Evolutionary conservation across 768 basidiomycete species (phyloP).

Genomic region (Rhodotorula paludigena): DNA sequence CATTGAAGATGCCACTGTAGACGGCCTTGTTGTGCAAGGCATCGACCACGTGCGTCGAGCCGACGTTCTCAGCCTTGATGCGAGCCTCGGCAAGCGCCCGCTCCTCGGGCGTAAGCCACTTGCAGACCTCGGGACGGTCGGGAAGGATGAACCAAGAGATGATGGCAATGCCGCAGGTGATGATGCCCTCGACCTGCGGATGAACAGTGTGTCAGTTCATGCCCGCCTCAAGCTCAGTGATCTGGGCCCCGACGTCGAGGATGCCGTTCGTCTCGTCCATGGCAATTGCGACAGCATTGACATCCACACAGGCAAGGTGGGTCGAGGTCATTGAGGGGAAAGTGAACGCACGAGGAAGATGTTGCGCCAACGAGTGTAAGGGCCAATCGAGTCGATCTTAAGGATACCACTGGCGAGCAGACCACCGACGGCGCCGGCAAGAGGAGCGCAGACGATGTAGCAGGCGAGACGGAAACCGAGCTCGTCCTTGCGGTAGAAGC

Average conservation of each 20-base stretch:
- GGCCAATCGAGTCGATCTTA: conserved; percentile 7
- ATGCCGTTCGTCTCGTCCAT: too few relatives aligned
- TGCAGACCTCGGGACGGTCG: conserved; percentile 28
- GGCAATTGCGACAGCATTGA: too few relatives aligned
- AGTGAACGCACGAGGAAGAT: conserved; percentile 31
- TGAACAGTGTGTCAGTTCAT: too few relatives aligned
- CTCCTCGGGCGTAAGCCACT: conserved; percentile 39
- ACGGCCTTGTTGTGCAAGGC: conserved; percentile 27
- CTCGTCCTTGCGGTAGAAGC: conserved; percentile 37
- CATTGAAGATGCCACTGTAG: conserved; percentile 18
- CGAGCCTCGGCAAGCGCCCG: conserved; percentile 32
- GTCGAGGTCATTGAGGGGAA: too few relatives aligned
- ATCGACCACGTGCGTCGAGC: conserved; percentile 37
- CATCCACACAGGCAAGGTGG: too few relatives aligned
- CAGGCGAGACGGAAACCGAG: conserved; percentile 38
- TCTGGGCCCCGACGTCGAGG: too few relatives aligned
- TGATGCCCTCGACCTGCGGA: conserved; percentile 39
- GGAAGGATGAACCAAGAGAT: conserved; percentile 27
- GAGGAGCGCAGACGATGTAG: conserved; percentile 41
- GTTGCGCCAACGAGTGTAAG: conserved; percentile 2
- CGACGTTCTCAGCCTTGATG: conserved; percentile 42
- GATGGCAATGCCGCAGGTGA: conserved; percentile 31
- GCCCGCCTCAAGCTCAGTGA: too few relatives aligned
- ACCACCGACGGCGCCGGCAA: conserved; percentile 41
- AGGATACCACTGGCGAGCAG: conserved; percentile 41